Base-by-base conservation (phyloP, 495 filamentous ascomycete genomes). In the Penicillium canescens region DNA sequence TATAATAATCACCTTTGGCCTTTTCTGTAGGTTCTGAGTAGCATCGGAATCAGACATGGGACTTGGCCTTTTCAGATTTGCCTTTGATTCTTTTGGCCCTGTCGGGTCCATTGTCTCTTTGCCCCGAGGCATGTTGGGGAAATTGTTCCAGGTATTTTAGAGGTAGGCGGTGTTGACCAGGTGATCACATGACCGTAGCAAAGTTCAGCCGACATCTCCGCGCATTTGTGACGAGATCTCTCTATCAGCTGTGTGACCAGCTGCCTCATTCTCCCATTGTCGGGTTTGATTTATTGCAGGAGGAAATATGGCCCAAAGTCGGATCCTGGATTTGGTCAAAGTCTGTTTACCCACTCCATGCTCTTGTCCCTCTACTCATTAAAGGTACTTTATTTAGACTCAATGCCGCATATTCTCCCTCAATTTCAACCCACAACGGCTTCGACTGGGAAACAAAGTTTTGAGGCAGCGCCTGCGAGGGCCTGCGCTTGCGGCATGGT, bases 361-460 rank as follows among this genome's bases (percentile, higher is more conserved):
- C 8, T 11, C 12, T 13, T 14, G 37, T n/a, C 35, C n/a, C 14
- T 14, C 21, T 55, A 42, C 24, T 26, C 21, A 33, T 31, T 55
- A 39, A 42, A 31, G 14, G 5, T 40, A 21, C 36, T 34, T 23
- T 12, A 28, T 41, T 23, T 20, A 96, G 93, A 82, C 83, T 59
- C 91, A 91, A 85, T 95, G 89, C 78, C 84, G 86, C 68, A 85
- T 98, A 70, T 98, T 98, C 79, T 85, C 83, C 42, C 86, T 86
- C 23, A 96, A 89, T 42, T 97, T 84, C 79, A 98, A 98, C 73
- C 94, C 94, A 11, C 76, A 86, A 24, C 72, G 85, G 54, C 68
- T 87, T 50, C 88, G 94, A 57, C 80, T 88, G 39, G 94, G 94
- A 56, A 96, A 91, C 75, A 92, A 91, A 65, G 77, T 97, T 60